phyloP scores from a whole-genome alignment of 805 yeast genomes.

The Cyberlindnera xishuangbannaensis region DNA sequence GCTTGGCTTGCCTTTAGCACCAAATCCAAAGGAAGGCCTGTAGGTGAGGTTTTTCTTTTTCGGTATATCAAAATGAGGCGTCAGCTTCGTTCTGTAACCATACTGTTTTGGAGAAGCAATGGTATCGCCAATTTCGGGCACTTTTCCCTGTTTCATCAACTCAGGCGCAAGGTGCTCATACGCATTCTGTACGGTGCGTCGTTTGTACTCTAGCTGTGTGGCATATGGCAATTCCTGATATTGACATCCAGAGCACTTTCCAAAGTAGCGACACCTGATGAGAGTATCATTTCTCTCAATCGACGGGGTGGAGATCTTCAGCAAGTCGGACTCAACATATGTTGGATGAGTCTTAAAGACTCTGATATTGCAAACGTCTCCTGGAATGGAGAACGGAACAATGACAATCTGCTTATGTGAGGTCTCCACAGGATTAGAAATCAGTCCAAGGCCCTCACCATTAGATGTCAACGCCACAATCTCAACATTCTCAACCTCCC shows the following conservation, averaged over 20 bases:
- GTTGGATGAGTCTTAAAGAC: constrained; percentile 74
- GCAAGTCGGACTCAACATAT: constrained; percentile 70
- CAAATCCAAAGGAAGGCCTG: constrained; percentile 83
- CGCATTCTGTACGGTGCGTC: constrained; percentile 73
- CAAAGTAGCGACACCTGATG: constrained; percentile 78
- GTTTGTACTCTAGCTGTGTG: constrained; percentile 67
- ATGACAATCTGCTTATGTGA: constrained; percentile 53
- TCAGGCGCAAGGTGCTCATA: constrained; percentile 69
- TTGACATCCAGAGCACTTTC: constrained; percentile 93
- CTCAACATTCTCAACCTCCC: constrained; percentile 51
- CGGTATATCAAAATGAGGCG: constrained; percentile 91
- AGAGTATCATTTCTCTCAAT: constrained; percentile 46
- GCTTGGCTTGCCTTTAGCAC: constrained; percentile 70
- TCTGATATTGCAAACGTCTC: constrained; percentile 66
- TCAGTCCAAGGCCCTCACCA: constrained; percentile 82
- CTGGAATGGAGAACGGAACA: constrained; percentile 85
- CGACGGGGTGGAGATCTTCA: constrained; percentile 42
- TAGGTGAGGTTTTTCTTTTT: constrained; percentile 36
- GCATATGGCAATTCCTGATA: constrained; percentile 74
- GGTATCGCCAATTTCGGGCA: constrained; percentile 62
- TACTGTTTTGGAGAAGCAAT: constrained; percentile 72
- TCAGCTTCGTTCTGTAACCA: constrained; percentile 83
- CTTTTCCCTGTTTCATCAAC: constrained; percentile 32
- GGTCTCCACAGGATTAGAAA: constrained; percentile 50
- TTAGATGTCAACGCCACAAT: constrained; percentile 60